phyloP scores from a whole-genome alignment of 108 stramenopile species.

The Skeletonema marinoi region DNA sequence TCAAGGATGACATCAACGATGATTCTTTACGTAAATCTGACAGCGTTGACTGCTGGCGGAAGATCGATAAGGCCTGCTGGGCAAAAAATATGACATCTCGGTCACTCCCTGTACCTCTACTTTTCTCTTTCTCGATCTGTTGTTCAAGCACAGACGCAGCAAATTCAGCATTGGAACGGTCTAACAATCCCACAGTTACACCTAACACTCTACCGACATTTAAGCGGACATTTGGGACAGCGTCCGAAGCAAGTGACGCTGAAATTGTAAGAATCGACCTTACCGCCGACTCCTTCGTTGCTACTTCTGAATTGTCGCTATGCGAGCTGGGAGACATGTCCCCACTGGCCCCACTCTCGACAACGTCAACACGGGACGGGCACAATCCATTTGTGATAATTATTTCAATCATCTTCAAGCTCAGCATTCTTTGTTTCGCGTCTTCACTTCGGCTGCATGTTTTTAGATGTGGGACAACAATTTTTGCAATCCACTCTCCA shows the following conservation, averaged over 20 bases:
- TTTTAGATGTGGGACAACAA: conserved; percentile 78
- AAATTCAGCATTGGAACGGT: conserved; percentile 64
- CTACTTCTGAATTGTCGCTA: neutral
- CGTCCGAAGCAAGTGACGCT: conserved; percentile 69
- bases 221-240: conserved; percentile 83
- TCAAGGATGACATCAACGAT: neutral
- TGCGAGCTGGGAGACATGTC: conserved; percentile 18
- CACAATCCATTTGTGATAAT: conserved; percentile 62
- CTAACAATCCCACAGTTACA: conserved; percentile 56
- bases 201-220: conserved; percentile 80
- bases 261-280: conserved; percentile 72
- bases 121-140: conserved; percentile 72
- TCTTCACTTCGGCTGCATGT: conserved; percentile 63
- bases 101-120: conserved; percentile 57
- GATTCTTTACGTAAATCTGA: neutral
- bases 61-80: conserved; percentile 41
- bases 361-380: conserved; percentile 6
- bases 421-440: conserved; percentile 76
- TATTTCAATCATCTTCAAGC: conserved; percentile 86
- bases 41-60: neutral
- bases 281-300: conserved; percentile 49
- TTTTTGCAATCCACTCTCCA: conserved; percentile 82
- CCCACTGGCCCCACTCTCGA: conserved; percentile 17
- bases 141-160: conserved; percentile 60
- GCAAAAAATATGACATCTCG: conserved; percentile 86